Evolutionary conservation across 495 filamentous ascomycete genomes (phyloP).

Genomic region (Hypoxylon cercidicola): DNA sequence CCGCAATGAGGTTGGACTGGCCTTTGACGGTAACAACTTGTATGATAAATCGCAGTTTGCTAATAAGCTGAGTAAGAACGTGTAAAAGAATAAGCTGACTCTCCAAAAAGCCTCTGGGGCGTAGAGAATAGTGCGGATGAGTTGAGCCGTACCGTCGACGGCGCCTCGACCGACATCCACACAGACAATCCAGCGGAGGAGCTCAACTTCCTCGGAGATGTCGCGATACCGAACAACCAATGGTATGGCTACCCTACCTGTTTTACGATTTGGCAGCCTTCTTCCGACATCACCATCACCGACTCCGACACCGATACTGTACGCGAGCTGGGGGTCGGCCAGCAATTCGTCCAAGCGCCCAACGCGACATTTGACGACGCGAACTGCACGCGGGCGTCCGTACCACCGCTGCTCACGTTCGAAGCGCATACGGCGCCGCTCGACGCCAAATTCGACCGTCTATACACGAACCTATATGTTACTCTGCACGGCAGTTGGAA

Average conservation of each 20-base stretch:
- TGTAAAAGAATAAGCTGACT: slow-evolving; percentile 56
- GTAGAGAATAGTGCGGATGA: slow-evolving; percentile 80
- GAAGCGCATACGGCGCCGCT: slow-evolving; percentile 70
- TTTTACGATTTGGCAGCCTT: slow-evolving; percentile 69
- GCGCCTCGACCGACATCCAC: slow-evolving; percentile 66
- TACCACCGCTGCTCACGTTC: slow-evolving; percentile 64
- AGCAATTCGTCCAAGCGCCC: slow-evolving; percentile 50
- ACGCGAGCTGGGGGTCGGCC: slow-evolving; percentile 43
- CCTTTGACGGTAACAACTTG: slow-evolving; percentile 48
- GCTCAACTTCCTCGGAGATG: slow-evolving; percentile 74
- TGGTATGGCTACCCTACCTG: slow-evolving; percentile 80
- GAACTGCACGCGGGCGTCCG: slow-evolving; percentile 52
- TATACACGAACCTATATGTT: slow-evolving; percentile 48
- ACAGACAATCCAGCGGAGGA: slow-evolving; percentile 79
- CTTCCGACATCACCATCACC: slow-evolving; percentile 23
- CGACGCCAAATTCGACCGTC: slow-evolving; percentile 64
- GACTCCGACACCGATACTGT: background rate
- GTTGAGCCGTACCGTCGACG: slow-evolving; percentile 57
- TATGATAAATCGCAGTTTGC: too few species aligned
- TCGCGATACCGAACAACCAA: slow-evolving; percentile 56
- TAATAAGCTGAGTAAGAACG: background rate
- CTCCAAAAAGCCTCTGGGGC: slow-evolving; percentile 66
- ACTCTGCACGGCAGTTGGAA: slow-evolving; percentile 63
- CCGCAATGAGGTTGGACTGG: slow-evolving; percentile 76
- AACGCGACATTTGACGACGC: slow-evolving; percentile 54